Evolutionary conservation across 1,284 basidiomycete species (phyloP).

Genomic region (Leccinum subfulvum): DNA sequence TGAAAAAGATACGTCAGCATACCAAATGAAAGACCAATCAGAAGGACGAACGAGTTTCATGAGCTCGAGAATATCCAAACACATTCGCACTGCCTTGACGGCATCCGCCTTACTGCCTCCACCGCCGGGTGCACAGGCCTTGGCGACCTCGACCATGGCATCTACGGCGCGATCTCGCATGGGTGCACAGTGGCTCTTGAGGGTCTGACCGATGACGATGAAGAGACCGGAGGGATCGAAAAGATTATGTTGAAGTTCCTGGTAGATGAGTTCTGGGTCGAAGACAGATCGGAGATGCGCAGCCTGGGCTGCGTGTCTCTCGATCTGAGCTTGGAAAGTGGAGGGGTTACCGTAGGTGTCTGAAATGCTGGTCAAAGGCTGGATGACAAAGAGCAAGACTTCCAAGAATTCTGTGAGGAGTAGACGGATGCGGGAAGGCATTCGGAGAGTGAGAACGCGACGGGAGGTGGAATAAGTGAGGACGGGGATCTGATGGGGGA

Average conservation of each 20-base stretch:
- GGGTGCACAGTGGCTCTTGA: slow-evolving; percentile 91
- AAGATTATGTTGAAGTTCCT: slow-evolving; percentile 75
- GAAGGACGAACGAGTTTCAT: slow-evolving; percentile 83
- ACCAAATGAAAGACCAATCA: slow-evolving; percentile 14
- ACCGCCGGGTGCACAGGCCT: slow-evolving; percentile 52
- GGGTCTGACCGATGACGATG: slow-evolving; percentile 72
- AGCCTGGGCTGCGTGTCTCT: slow-evolving; percentile 57
- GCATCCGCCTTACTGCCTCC: slow-evolving; percentile 61
- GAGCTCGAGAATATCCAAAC: slow-evolving; percentile 89
- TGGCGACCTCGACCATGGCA: slow-evolving; percentile 75
- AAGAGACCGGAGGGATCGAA: slow-evolving; percentile 85
- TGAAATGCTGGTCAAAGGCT: slow-evolving; percentile 57
- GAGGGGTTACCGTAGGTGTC: slow-evolving; percentile 53
- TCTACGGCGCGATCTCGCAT: slow-evolving; percentile 87
- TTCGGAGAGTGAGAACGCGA: slow-evolving; percentile 55
- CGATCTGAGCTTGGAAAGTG: slow-evolving; percentile 51
- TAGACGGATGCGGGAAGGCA: slow-evolving; percentile 72
- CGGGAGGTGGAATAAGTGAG: slow-evolving; percentile 45
- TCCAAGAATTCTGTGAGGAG: slow-evolving; percentile 79
- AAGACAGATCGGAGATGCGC: slow-evolving; percentile 61
- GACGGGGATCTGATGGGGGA: slow-evolving; percentile 42
- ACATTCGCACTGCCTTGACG: slow-evolving; percentile 76
- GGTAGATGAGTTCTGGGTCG: slow-evolving; percentile 74
- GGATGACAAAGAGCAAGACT: slow-evolving; percentile 82
- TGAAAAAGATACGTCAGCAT: slow-evolving; percentile 35